Percentiles rank a stretch among this genome's conserved stretches.
phyloP scores from a whole-genome alignment of 2,329 filamentous ascomycete species.

The Hypoxylon sp. region DNA sequence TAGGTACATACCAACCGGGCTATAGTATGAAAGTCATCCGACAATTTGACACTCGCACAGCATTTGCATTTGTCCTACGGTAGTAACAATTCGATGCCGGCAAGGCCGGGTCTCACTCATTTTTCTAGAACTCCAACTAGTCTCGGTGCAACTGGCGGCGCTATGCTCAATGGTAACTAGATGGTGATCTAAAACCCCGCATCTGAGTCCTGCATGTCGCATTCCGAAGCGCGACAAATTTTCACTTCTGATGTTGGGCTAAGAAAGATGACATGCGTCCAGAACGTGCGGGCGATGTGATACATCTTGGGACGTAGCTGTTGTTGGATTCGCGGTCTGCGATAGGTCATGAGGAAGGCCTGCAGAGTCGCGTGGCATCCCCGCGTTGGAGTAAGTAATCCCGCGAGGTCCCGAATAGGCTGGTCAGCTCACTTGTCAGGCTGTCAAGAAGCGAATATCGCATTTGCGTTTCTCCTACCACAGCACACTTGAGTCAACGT shows the following conservation, averaged over 20 bases:
- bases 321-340: slow-evolving; percentile 18
- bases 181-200: slow-evolving; percentile 24
- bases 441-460: slow-evolving; percentile 20
- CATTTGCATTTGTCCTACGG: slow-evolving; percentile 24
- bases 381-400: slow-evolving; percentile 40
- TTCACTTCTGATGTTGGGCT: slow-evolving; percentile 16
- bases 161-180: slow-evolving; percentile 24
- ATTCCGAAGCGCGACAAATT: not conserved
- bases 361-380: slow-evolving; percentile 44
- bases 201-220: slow-evolving; percentile 20
- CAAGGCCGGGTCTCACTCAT: slow-evolving; percentile 12
- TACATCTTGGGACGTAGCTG: slow-evolving; percentile 10
- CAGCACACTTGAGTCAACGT: slow-evolving; percentile 19
- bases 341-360: slow-evolving; percentile 39
- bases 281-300: slow-evolving; percentile 10
- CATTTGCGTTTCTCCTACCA: slow-evolving; percentile 12
- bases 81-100: slow-evolving; percentile 17
- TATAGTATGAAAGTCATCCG: slow-evolving; percentile 28
- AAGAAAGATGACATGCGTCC: slow-evolving; percentile 38
- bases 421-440: slow-evolving; percentile 22
- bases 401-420: too few species aligned
- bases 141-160: slow-evolving; percentile 5
- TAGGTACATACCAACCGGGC: slow-evolving; percentile 7
- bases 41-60: slow-evolving; percentile 14
- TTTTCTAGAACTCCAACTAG: slow-evolving; percentile 9